These are phyloP conservation scores for Alisma plantagoaquatica DNA, from an alignment of 106 monocot species.

Conservation along the genomic window DNA sequence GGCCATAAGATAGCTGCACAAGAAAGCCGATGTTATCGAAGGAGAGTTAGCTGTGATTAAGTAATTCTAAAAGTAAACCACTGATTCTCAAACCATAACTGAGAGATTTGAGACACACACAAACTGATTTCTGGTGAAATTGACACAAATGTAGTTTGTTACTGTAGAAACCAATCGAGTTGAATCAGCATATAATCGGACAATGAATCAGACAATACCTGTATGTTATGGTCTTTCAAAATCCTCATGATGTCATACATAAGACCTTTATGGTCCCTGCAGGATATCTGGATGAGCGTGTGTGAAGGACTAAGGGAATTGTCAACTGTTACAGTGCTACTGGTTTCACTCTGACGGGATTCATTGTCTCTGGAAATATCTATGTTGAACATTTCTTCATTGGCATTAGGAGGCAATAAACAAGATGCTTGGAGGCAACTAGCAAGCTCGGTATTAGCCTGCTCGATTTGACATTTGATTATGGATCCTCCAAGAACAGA, in stretches of 20 bases:
- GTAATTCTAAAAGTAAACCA: no score
- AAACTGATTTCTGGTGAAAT: no score
- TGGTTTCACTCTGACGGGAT: conserved; percentile 5
- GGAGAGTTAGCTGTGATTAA: no score
- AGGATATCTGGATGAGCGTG: conserved; percentile 68
- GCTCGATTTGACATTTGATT: conserved; percentile 58
- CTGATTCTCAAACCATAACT: no score
- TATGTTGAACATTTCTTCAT: conserved; percentile 44
- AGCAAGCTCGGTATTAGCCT: conserved; percentile 31
- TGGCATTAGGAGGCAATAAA: conserved; percentile 29
- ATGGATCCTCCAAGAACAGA: conserved; percentile 53
- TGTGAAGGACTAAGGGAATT: conserved; percentile 68
- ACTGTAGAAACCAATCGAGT: no score
- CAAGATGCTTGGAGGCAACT: conserved; percentile 44
- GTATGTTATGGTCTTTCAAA: conserved; percentile 82
- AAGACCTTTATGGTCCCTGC: conserved; percentile 75
- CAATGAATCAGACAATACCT: conserved; percentile 28
- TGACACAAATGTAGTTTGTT: no score
- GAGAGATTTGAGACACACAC: no score
- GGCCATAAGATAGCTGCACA: conserved; percentile 70
- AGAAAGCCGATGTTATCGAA: no score
- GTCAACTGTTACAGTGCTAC: conserved; percentile 49
- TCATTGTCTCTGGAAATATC: conserved; percentile 34
- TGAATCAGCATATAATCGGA: no score
- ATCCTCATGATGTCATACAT: conserved; percentile 88